phyloP scores from a whole-genome alignment of 805 yeast genomes.

The Saccharomycopsis selenospora region DNA sequence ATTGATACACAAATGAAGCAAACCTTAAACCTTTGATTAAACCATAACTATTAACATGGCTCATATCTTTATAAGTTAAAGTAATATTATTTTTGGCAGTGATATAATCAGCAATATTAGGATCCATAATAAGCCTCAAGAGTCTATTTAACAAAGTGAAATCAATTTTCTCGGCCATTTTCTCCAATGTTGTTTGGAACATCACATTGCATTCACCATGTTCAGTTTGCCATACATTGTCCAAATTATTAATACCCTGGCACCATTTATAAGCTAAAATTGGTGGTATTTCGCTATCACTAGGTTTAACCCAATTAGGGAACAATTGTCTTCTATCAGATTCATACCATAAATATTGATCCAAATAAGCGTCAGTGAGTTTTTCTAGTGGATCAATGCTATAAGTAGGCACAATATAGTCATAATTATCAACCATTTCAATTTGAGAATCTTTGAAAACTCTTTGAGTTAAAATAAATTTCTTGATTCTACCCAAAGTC shows the following conservation, averaged over 20 bases:
- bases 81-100: slow-evolving; percentile 84
- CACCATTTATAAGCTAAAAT: slow-evolving; percentile 88
- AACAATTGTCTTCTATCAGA: slow-evolving; percentile 80
- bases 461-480: slow-evolving; percentile 75
- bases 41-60: slow-evolving; percentile 84
- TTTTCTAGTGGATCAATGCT: slow-evolving; percentile 88
- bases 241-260: slow-evolving; percentile 77
- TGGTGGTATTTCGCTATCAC: slow-evolving; percentile 91
- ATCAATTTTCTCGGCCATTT: slow-evolving; percentile 79
- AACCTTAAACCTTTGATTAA: slow-evolving; percentile 83
- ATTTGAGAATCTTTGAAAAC: slow-evolving; percentile 84
- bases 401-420: slow-evolving; percentile 77
- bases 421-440: slow-evolving; percentile 88
- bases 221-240: slow-evolving; percentile 69
- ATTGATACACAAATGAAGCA: slow-evolving; percentile 83
- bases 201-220: slow-evolving; percentile 76
- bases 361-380: slow-evolving; percentile 91
- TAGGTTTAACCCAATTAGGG: slow-evolving; percentile 96
- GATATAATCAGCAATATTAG: slow-evolving; percentile 89
- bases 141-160: slow-evolving; percentile 79
- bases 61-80: slow-evolving; percentile 88
- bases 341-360: slow-evolving; percentile 94
- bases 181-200: slow-evolving; percentile 67
- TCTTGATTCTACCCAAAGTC: slow-evolving; percentile 75
- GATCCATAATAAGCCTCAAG: slow-evolving; percentile 73